These are phyloP conservation scores for fission yeast (Schizosaccharomyces pombe) DNA, from an alignment of 805 yeast species.

Conservation along the genomic window DNA sequence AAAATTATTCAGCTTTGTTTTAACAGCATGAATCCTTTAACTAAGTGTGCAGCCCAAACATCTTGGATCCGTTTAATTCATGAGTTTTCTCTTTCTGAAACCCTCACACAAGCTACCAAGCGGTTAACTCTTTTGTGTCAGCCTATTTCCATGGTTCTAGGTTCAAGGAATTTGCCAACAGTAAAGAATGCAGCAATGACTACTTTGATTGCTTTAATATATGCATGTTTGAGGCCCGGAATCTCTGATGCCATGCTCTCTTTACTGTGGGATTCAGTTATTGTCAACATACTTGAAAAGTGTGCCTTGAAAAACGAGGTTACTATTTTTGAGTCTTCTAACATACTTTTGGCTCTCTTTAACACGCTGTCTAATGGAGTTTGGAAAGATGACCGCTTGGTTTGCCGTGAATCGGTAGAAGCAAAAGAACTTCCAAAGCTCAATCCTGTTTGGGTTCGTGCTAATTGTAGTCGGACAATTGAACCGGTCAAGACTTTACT, in stretches of 20 bases:
- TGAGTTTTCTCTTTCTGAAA: background rate
- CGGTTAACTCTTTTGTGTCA: conserved; percentile 1
- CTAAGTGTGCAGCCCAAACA: conserved; percentile 3
- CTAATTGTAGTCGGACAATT: background rate
- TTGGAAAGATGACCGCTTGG: conserved; percentile 1
- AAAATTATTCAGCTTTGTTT: conserved; percentile 2
- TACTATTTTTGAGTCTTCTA: background rate
- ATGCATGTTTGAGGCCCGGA: background rate
- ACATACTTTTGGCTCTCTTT: background rate
- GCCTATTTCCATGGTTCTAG: background rate
- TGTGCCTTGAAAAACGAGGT: background rate
- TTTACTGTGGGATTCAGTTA: background rate
- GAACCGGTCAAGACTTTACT: background rate
- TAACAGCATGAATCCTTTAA: background rate
- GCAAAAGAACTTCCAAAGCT: background rate
- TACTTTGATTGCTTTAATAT: background rate
- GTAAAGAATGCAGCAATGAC: conserved; percentile 3
- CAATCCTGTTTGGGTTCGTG: conserved; percentile 1
- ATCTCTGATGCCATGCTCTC: background rate
- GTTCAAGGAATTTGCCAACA: background rate
- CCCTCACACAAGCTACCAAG: background rate
- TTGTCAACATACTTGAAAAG: background rate
- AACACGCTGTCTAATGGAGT: background rate
- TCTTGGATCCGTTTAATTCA: conserved; percentile 2
- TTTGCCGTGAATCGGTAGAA: background rate